Evolutionary conservation across 306 rosid genomes (phyloP).

Genomic region (Castanea crenata): DNA sequence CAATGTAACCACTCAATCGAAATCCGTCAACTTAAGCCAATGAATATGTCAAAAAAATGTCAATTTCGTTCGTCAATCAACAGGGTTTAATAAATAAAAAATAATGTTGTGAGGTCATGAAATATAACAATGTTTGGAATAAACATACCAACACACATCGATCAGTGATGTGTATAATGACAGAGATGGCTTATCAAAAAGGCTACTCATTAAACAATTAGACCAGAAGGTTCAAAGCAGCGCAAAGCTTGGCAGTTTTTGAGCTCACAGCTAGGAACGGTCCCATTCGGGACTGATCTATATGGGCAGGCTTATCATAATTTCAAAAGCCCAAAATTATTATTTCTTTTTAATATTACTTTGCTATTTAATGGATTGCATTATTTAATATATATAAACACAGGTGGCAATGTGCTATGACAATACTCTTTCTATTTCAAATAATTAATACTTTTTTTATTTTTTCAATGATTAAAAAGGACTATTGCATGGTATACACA

Average conservation of each 20-base stretch:
- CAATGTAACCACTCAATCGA: no score
- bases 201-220: background rate
- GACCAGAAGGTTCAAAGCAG: background rate
- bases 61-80: no score
- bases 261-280: background rate
- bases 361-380: background rate
- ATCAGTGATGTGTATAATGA: no score
- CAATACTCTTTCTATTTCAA: background rate
- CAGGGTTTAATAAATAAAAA: no score
- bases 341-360: background rate
- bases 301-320: constrained; percentile 15
- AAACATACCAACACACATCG: no score
- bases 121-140: no score
- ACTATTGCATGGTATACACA: background rate
- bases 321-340: background rate
- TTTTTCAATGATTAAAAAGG: constrained; percentile 14
- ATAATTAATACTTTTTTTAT: background rate
- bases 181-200: no score
- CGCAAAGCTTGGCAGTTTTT: background rate
- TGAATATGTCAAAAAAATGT: no score
- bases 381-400: background rate
- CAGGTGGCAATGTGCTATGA: background rate
- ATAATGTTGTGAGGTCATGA: no score
- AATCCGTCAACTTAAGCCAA: no score
- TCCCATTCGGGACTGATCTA: background rate